Base-by-base conservation (phyloP, 805 yeast species). In the Candida tammaniensis region DNA sequence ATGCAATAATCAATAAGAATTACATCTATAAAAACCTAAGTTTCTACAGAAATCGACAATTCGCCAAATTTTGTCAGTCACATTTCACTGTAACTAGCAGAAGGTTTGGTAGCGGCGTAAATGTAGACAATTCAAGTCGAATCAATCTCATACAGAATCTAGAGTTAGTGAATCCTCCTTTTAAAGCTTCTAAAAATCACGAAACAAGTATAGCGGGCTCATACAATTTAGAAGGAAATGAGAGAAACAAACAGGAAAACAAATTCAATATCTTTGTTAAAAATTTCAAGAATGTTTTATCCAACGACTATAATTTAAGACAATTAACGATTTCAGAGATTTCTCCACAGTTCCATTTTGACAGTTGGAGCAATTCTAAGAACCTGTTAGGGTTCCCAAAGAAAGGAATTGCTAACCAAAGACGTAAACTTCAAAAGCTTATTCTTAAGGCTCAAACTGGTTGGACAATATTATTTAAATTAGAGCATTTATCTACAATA, bases 381-480 rank as follows among this genome's bases (percentile, higher is more conserved):
- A n/a, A n/a, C n/a, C n/a, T n/a, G n/a, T n/a, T n/a, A n/a, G n/a
- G n/a, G 7, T n/a, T 20, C 31, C 8, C 23, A 24, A 33, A 33
- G 33, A 23, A 21, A 15, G 17, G 29, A 32, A 24, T 7, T 13
- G 29, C 32, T n/a, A 38, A 32, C 17, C 41, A 47, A 11, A 28
- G 29, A 7, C 50, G 68, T 33, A 37, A 51, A 3, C 44, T 72
- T 5, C 40, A 56, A 2, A 57, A 43, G n/a, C 47, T 73, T n/a
- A 48, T 50, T 4, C 44, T 73, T 2, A 55, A 64, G 4, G 63
- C 76, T 0, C 73, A 72, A 39, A 38, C 63, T 0, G 77, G 76
- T 2, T 71, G 78, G 78, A 68, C 70, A 21, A 70, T 78, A 11
- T 76, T 80, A 3, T 53, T 77, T 42, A 61, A 72, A 38, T 31